Percentiles rank a stretch among this genome's conserved stretches.
phyloP scores from a whole-genome alignment of 2,329 filamentous ascomycete species.

The Fusarium nodosum region DNA sequence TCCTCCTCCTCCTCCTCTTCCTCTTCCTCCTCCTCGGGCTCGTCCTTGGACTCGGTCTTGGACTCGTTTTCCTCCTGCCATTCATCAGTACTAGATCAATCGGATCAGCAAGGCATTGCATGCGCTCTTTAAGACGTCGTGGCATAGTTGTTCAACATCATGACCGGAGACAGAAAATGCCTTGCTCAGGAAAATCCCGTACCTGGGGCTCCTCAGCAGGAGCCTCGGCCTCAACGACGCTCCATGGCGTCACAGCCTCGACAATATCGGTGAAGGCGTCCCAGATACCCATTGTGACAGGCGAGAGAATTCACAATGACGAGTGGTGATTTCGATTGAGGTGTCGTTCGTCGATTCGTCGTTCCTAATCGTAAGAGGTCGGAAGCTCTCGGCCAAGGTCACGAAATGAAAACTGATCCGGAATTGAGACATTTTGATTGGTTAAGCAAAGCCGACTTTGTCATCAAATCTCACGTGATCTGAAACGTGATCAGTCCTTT shows the following conservation, averaged over 20 bases:
- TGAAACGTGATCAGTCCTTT: slow-evolving; percentile 15
- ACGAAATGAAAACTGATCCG: slow-evolving; percentile 60
- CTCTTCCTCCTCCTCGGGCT: slow-evolving; percentile 57
- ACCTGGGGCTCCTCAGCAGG: slow-evolving; percentile 74
- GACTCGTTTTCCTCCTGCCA: slow-evolving; percentile 61
- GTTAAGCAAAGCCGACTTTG: slow-evolving; percentile 47
- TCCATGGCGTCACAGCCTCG: slow-evolving; percentile 75
- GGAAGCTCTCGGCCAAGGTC: slow-evolving; percentile 60
- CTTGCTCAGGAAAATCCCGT: slow-evolving; percentile 49
- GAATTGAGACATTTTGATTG: slow-evolving; percentile 67
- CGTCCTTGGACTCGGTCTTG: slow-evolving; percentile 61
- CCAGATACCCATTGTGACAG: slow-evolving; percentile 74
- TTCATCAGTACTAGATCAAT: slow-evolving; percentile 34
- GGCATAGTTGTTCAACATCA: slow-evolving; percentile 35
- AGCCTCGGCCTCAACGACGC: slow-evolving; percentile 75
- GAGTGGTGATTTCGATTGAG: slow-evolving; percentile 57
- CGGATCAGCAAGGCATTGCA: background rate
- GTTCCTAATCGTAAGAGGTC: slow-evolving; percentile 56
- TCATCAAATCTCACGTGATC: slow-evolving; percentile 14
- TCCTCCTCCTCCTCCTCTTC: slow-evolving; percentile 66
- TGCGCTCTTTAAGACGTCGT: slow-evolving; percentile 10
- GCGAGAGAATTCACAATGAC: slow-evolving; percentile 57
- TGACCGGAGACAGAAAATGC: slow-evolving; percentile 37
- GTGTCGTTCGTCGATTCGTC: slow-evolving; percentile 53
- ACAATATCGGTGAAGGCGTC: slow-evolving; percentile 74